Conservation (phyloP, 2,329 filamentous ascomycete genomes). For the Trichophyton rubrum region DNA sequence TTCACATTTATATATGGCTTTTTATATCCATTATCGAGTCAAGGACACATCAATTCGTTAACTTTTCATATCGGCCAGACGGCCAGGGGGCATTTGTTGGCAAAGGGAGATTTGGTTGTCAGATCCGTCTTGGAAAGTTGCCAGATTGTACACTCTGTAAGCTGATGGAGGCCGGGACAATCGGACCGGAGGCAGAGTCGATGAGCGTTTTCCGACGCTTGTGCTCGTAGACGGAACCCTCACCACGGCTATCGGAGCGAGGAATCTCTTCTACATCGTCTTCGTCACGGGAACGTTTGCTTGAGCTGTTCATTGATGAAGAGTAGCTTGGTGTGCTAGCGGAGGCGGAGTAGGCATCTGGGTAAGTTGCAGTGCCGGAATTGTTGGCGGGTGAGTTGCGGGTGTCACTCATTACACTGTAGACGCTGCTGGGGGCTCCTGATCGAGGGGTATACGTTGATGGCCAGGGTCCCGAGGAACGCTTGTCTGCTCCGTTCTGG, state of each 20-base stretch:
- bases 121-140: not conserved
- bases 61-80: not conserved
- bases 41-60: not conserved
- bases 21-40: not conserved
- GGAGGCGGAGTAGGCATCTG: constrained; percentile 44
- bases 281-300: constrained; percentile 52
- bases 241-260: constrained; percentile 48
- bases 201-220: constrained; percentile 72
- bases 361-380: constrained; percentile 56
- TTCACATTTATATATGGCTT: not conserved
- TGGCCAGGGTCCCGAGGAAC: constrained; percentile 65
- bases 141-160: constrained; percentile 35
- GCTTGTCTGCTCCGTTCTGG: constrained; percentile 67
- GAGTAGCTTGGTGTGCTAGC: constrained; percentile 21
- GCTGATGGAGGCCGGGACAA: constrained; percentile 14
- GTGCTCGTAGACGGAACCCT: constrained; percentile 47
- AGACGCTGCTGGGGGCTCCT: constrained; percentile 62
- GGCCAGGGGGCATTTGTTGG: not conserved
- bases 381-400: constrained; percentile 53
- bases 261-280: constrained; percentile 53
- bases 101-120: not conserved
- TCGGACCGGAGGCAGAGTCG: constrained; percentile 28
- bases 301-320: constrained; percentile 53
- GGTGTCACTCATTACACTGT: constrained; percentile 79
- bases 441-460: constrained; percentile 66